Conservation (phyloP, 257 asterid species). For the Ballota nigra region DNA sequence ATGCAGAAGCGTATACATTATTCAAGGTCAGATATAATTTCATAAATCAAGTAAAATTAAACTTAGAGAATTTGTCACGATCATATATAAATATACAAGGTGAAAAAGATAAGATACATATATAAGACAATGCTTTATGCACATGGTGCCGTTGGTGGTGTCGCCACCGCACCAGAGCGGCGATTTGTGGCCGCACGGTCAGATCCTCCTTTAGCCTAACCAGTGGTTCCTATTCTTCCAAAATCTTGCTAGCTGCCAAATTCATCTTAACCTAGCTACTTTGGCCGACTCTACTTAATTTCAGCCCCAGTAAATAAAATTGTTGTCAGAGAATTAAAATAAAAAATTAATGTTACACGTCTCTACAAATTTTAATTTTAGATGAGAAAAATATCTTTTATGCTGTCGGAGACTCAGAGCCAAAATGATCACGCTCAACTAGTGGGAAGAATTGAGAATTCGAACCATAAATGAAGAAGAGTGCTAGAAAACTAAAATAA, state of each 20-base stretch:
- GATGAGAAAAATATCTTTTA: no score
- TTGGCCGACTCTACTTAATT: no score
- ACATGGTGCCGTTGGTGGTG: not conserved
- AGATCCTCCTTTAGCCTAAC: not conserved
- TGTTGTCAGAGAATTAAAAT: no score
- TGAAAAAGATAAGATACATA: not conserved
- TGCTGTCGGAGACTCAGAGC: no score
- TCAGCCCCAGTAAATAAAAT: no score
- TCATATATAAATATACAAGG: not conserved
- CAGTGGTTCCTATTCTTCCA: not conserved
- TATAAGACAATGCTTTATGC: not conserved
- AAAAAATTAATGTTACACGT: no score
- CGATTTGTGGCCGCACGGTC: not conserved
- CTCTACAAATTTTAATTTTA: no score
- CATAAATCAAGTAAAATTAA: not conserved
- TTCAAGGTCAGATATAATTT: not conserved
- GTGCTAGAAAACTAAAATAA: no score
- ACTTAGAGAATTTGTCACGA: not conserved
- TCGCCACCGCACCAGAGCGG: conserved; percentile 8
- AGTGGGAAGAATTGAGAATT: no score
- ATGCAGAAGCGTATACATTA: no score
- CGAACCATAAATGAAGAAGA: no score
- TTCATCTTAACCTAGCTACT: not conserved
- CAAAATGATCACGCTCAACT: no score
- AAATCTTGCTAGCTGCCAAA: not conserved